These are phyloP conservation scores for Linnemannia elongata DNA, from an alignment of 192 early-diverging fungal genomes.

Conservation along the genomic window DNA sequence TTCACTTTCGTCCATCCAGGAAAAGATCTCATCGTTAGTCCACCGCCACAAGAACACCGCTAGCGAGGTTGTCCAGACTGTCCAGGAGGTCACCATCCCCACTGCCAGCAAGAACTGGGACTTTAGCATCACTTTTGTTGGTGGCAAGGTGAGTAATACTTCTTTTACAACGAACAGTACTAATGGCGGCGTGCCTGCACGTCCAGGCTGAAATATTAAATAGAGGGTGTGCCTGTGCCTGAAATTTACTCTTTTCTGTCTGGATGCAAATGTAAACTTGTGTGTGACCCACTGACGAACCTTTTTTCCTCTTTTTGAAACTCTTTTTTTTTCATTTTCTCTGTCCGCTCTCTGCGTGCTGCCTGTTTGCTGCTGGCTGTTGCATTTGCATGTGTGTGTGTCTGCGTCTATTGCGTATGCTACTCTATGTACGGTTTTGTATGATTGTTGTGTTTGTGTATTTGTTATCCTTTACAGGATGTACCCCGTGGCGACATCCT, in stretches of 20 bases:
- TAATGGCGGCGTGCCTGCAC: too few species aligned
- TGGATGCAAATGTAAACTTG: background rate
- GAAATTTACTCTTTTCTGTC: background rate
- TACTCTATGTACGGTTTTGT: background rate
- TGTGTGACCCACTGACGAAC: background rate
- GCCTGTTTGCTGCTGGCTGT: too few species aligned
- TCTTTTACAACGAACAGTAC: background rate
- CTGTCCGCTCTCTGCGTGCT: background rate
- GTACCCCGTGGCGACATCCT: conserved; percentile 43
- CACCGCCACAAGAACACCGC: conserved; percentile 19
- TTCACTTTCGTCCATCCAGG: conserved; percentile 21
- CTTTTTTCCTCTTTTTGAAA: background rate
- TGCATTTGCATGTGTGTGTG: background rate
- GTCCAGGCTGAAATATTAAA: background rate
- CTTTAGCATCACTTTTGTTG: conserved; percentile 36
- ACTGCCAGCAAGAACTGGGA: conserved; percentile 44
- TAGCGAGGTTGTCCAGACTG: background rate
- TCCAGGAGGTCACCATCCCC: background rate
- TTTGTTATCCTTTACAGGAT: conserved; percentile 8
- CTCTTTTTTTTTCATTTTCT: background rate
- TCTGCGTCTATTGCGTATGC: background rate
- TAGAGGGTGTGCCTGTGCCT: background rate
- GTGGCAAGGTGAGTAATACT: conserved; percentile 26
- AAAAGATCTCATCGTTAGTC: conserved; percentile 30
- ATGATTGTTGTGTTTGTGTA: background rate